Evolutionary conservation across 495 filamentous ascomycete species (phyloP), one percentile per base, ranked within the genome.

Genomic region (Cercophora samala): DNA sequence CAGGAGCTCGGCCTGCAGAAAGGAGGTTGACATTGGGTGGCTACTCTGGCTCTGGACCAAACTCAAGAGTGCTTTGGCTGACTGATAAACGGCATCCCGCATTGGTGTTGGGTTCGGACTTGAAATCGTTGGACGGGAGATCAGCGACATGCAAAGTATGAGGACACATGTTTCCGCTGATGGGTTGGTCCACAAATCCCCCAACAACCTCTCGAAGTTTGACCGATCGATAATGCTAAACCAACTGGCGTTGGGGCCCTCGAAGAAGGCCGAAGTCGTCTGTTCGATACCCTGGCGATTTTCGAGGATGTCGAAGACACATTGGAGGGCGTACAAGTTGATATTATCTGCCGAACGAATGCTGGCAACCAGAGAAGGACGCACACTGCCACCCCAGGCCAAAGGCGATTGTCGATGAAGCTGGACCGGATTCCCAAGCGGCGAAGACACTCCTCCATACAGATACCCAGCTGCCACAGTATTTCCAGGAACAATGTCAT

Each of bases 1-100:
- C 0, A 97, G 82, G 13, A 92, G 93, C 69, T 90, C 89, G 15
- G 90, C 89, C 15, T 87, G 81, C 67, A 93, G 89, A 24, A 74
- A 56, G 11, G 63, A 32, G 15, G 68, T 67, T 3, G 73, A 71
- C 15, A 75, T 56, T 11, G 72, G 54, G 2, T 66, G 53, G 32
- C 70, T 72, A 26, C 58, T 60, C n/a, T 46, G 37, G 62, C 64
- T 70, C 59, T 72, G 70, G 58, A 75, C 69, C 11, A 74, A 56
- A 52, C 55, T 67, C n/a, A 77, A 64, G 52, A 72, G 68, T n/a
- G 72, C 68, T 53, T 75, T 77, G 62, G 65, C 61, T 15, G 69
- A 72, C 18, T 67, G 69, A 19, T 77, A 77, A 19, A 62, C 42
- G 53, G 60, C 62, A 62, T 75, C 70, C 1, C 29, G 63, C 66